These are phyloP conservation scores for Metschnikowia lachancei DNA, from an alignment of 805 yeast species.

Conservation along the genomic window DNA sequence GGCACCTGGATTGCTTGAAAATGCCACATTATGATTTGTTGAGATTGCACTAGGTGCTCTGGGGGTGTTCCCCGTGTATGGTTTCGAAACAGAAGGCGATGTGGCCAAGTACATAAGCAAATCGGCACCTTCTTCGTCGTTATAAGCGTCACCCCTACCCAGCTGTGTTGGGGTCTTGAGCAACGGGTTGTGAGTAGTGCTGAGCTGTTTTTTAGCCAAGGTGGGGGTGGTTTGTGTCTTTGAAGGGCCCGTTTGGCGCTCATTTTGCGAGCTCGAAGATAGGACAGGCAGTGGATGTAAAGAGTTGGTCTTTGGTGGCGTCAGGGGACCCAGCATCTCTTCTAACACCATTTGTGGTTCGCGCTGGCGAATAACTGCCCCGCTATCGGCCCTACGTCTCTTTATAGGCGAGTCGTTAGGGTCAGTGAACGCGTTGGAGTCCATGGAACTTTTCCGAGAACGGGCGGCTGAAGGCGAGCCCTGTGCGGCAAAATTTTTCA, in stretches of 20 bases:
- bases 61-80: constrained; percentile 32
- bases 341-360: constrained; percentile 32
- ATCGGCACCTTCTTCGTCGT: constrained; percentile 73
- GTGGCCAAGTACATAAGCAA: constrained; percentile 77
- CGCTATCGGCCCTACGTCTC: constrained; percentile 19
- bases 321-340: constrained; percentile 27
- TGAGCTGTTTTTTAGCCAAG: constrained; percentile 25
- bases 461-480: neutral
- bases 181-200: constrained; percentile 6
- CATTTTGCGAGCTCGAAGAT: constrained; percentile 8
- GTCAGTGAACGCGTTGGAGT: constrained; percentile 13
- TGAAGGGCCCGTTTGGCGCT: constrained; percentile 1
- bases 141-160: constrained; percentile 23
- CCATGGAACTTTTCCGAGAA: constrained; percentile 13
- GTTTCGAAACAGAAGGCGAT: constrained; percentile 68
- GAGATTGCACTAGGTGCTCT: constrained; percentile 14
- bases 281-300: constrained; percentile 34
- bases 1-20: constrained; percentile 11
- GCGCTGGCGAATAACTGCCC: constrained; percentile 14
- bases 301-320: constrained; percentile 23
- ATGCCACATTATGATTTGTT: constrained; percentile 2
- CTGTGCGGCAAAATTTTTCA: constrained; percentile 21
- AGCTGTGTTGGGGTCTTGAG: constrained; percentile 41
- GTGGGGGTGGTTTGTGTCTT: constrained; percentile 30
- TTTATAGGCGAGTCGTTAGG: constrained; percentile 35